These are phyloP conservation scores for Truncatella angustata DNA, from an alignment of 2,329 filamentous ascomycete genomes.

Conservation along the genomic window DNA sequence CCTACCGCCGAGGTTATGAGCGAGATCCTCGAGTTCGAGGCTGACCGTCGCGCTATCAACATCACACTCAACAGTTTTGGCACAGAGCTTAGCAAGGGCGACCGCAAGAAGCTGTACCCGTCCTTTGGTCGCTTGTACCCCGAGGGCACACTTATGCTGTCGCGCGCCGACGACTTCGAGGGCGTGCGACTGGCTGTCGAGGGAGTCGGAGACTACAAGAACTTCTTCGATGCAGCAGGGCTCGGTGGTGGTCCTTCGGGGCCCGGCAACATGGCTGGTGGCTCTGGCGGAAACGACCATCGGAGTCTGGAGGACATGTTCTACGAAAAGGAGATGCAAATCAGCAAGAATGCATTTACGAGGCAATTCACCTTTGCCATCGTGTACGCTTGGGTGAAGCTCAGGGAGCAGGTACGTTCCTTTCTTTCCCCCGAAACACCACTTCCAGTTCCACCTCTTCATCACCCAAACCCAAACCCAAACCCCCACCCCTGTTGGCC, in stretches of 20 bases:
- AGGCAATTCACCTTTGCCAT: constrained; percentile 93
- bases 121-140: constrained; percentile 88
- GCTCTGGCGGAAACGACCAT: constrained; percentile 74
- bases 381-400: constrained; percentile 96
- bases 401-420: constrained; percentile 83
- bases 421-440: neutral
- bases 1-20: constrained; percentile 94
- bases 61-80: constrained; percentile 99
- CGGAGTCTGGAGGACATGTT: constrained; percentile 91
- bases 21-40: constrained; percentile 94
- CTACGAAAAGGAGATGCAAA: constrained; percentile 99
- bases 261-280: constrained; percentile 81
- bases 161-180: constrained; percentile 90
- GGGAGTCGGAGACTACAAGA: constrained; percentile 89
- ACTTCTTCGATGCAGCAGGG: constrained; percentile 89
- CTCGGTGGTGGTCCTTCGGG: constrained; percentile 69
- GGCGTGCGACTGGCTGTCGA: constrained; percentile 92
- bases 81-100: constrained; percentile 89
- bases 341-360: constrained; percentile 92
- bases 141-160: constrained; percentile 92
- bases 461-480: neutral
- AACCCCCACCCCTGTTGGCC: no score
- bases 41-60: constrained; percentile 94
- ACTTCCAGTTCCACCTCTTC: no score
- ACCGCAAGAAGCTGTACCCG: constrained; percentile 95